Conservation (phyloP, 2,329 filamentous ascomycete genomes). For the Epichloe coenophiala region DNA sequence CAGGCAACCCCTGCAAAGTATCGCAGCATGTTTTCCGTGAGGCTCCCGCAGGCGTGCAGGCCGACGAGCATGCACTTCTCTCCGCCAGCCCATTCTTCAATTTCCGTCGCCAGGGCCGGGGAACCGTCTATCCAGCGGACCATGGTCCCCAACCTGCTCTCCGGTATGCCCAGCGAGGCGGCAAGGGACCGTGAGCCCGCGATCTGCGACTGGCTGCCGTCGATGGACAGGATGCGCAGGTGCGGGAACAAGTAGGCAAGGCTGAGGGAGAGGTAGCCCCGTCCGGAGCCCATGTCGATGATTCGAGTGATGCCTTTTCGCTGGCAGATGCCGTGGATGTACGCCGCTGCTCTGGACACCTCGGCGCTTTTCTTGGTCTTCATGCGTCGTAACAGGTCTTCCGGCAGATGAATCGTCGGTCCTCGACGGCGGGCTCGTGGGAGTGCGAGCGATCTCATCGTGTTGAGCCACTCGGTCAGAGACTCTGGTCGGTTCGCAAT, state of each 20-base stretch:
- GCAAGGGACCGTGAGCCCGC: constrained; percentile 14
- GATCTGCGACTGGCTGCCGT: constrained; percentile 18
- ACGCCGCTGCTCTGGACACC: constrained; percentile 14
- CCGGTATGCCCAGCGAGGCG: constrained; percentile 10
- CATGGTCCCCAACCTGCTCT: constrained; percentile 11
- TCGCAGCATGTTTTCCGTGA: constrained; percentile 20
- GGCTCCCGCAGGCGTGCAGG: constrained; percentile 19
- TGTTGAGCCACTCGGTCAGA: constrained; percentile 12
- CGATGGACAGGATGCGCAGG: constrained; percentile 16
- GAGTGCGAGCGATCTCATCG: constrained; percentile 12
- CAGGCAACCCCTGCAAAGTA: constrained; percentile 13
- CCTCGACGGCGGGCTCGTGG: constrained; percentile 11
- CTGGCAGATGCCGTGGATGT: constrained; percentile 13
- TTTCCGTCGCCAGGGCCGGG: constrained; percentile 8
- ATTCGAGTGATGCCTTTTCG: constrained; percentile 13
- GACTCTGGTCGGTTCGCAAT: constrained; percentile 9
- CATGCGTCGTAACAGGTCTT: constrained; percentile 13
- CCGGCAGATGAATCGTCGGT: constrained; percentile 8
- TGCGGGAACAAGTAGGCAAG: constrained; percentile 17
- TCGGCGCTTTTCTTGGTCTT: constrained; percentile 19
- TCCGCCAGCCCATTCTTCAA: constrained; percentile 15
- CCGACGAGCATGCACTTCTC: constrained; percentile 19
- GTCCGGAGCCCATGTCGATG: constrained; percentile 15
- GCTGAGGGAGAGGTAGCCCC: constrained; percentile 18
- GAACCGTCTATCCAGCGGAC: constrained; percentile 17